Evolutionary conservation across 805 yeast species (phyloP), one percentile per base, ranked within the genome.

Genomic region (Jamesozyma hellenica): DNA sequence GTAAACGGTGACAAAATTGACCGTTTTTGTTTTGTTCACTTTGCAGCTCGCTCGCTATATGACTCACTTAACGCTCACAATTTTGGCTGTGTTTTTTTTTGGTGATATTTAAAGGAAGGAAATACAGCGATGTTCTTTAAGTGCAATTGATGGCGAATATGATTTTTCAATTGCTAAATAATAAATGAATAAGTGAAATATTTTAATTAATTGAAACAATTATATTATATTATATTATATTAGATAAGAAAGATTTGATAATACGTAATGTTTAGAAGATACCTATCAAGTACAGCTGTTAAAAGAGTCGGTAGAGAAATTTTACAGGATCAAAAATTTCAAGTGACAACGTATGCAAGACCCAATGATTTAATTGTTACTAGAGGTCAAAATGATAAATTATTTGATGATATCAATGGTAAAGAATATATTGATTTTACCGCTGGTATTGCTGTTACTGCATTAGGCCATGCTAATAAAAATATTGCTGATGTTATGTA

Each of bases 361-460:
- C 94, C 95, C 11, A 68, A 76, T 34, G 57, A 58, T 39, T 61
- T 87, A 36, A 82, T 86, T 14, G 69, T 90, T 41, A 77, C 81
- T 36, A 80, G 79, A 44, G 98, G 96, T 28, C 63, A 76, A 50
- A 95, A 95, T 15, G 75, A 87, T n/a, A 68, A 68, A 39, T 58
- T 92, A 40, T 87, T 79, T 68, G 98, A 92, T 60, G 62, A 57
- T 35, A 62, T 81, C 36, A 86, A 84, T 51, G 81, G 82, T 44
- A 70, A 75, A 30, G 72, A 80, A 56, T 92, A 80, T 55, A 70
- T 92, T 37, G 98, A 92, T 58, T 90, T 92, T 63, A 79, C 90
- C 1, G 87, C 96, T 2, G 98, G 98, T 39, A 90, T 92, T 49
- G 97, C 98, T 1, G 98, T 92, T 13, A 90, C 95, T n/a, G 80